phyloP scores from a whole-genome alignment of 805 yeast species.

The Yarrowia yakushimensis region DNA sequence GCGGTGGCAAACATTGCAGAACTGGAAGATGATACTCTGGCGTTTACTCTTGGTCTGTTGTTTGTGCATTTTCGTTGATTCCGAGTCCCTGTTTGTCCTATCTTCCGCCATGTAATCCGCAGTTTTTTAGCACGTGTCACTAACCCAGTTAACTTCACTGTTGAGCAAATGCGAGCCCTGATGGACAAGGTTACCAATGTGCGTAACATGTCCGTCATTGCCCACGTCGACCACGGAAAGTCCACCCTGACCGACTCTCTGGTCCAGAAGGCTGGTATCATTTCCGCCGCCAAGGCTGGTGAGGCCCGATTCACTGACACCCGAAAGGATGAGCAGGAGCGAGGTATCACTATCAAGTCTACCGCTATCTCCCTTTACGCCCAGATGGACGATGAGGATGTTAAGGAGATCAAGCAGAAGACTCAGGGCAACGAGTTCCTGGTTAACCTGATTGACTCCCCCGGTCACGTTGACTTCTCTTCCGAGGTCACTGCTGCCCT shows the following conservation, averaged over 20 bases:
- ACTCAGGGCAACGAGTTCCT: constrained; percentile 91
- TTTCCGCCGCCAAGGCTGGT: constrained; percentile 99
- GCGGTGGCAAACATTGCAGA: too few species aligned
- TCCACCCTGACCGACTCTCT: constrained; percentile 98
- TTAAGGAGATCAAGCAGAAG: constrained; percentile 83
- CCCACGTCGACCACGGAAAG: constrained; percentile 99
- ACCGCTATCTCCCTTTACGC: constrained; percentile 97
- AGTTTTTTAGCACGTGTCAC: too few species aligned
- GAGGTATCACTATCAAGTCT: constrained; percentile 99
- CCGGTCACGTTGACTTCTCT: constrained; percentile 99
- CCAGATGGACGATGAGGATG: constrained; percentile 80
- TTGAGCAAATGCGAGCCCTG: constrained; percentile 88
- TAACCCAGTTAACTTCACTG: constrained; percentile 33
- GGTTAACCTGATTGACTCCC: constrained; percentile 98
- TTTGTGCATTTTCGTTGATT: too few species aligned
- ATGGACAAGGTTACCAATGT: constrained; percentile 99
- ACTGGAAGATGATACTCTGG: too few species aligned
- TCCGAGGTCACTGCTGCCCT: constrained; percentile 99
- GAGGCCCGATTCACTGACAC: constrained; percentile 99
- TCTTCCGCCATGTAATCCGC: not conserved
- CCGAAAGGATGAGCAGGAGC: constrained; percentile 99
- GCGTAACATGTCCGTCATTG: constrained; percentile 99
- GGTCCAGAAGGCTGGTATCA: constrained; percentile 99
- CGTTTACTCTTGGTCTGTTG: too few species aligned
- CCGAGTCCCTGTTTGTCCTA: too few species aligned